Base-by-base conservation (phyloP, 768 basidiomycete genomes). In the Suillus plorans region DNA sequence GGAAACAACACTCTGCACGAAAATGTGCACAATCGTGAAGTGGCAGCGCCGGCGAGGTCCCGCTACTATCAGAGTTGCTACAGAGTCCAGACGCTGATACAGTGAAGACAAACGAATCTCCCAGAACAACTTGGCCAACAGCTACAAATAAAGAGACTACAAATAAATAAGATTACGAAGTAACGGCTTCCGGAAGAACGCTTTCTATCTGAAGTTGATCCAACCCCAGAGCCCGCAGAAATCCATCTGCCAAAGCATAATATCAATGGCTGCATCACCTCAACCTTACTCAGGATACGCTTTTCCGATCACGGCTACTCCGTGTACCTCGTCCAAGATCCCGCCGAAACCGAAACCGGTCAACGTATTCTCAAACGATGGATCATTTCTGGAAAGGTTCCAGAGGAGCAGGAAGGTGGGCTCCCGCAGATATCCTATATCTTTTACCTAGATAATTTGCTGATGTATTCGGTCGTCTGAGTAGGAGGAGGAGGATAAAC, bases 291-390 rank as follows among this genome's bases (percentile, higher is more conserved):
- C 62, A 14, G 63, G 69, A 53, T 64, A 65, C 56, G 58, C 70
- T n/a, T 69, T 73, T 20, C 66, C 66, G 39, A 53, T 71, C 25
- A 63, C 63, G 3, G 34, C 62, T 16, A 57, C 72, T 20, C 65
- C 76, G 20, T 66, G 1, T 31, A 44, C 68, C 10, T 63, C 69
- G 22, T 39, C 68, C 4, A 74, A 70, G 42, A 34, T 59, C 7
- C 57, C 63, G n/a, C 63, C 73, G 20, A 81, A 79, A 70, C 52
- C 78, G 45, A 87, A 85, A 68, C 77, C 82, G 14, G 77, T 80
- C 57, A 90, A 89, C 71, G 82, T 89, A 25, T 90, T 90, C 72
- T 81, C 87, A 62, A 84, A 89, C 71, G 89, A 89, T 68, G 89
- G 89, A 9, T 88, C 87, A 10, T 90, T 89, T 72, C 76, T 89